Conservation (phyloP, 164 flowering plant species). For the Taxillus chinensis region DNA sequence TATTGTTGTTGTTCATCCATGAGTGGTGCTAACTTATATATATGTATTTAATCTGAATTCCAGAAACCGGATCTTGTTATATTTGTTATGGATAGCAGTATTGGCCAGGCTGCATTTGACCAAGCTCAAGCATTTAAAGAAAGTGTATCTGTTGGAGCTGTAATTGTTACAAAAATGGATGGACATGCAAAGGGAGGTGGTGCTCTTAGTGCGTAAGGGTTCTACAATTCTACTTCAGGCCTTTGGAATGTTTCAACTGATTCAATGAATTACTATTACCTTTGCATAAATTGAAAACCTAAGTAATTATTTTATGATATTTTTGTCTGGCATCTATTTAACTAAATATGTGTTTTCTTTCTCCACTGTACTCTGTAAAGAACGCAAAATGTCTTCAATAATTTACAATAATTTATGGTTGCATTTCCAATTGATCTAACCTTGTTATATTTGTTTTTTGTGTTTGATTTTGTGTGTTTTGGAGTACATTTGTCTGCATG, state of each 20-base stretch:
- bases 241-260: background rate
- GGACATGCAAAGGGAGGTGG: constrained; percentile 93
- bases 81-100: constrained; percentile 98
- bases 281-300: too few relatives aligned
- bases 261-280: too few relatives aligned
- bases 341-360: too few relatives aligned
- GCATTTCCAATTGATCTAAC: too few relatives aligned
- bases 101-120: constrained; percentile 98
- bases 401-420: too few relatives aligned
- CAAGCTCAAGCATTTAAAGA: constrained; percentile 97
- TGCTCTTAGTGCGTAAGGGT: constrained; percentile 86
- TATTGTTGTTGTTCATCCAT: background rate
- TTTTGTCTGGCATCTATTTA: too few relatives aligned
- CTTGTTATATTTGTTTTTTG: too few relatives aligned
- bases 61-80: constrained; percentile 97
- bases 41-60: constrained; percentile 6
- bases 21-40: background rate
- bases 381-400: too few relatives aligned
- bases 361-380: too few relatives aligned
- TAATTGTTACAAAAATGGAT: constrained; percentile 85
- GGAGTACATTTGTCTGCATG: too few relatives aligned
- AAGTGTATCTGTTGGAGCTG: constrained; percentile 98
- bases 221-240: background rate
- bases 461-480: too few relatives aligned
- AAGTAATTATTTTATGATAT: too few relatives aligned